Percentiles rank a stretch among this genome's conserved stretches.
Conservation (phyloP, 2,329 filamentous ascomycete genomes). For the Nectriaceae sp. region DNA sequence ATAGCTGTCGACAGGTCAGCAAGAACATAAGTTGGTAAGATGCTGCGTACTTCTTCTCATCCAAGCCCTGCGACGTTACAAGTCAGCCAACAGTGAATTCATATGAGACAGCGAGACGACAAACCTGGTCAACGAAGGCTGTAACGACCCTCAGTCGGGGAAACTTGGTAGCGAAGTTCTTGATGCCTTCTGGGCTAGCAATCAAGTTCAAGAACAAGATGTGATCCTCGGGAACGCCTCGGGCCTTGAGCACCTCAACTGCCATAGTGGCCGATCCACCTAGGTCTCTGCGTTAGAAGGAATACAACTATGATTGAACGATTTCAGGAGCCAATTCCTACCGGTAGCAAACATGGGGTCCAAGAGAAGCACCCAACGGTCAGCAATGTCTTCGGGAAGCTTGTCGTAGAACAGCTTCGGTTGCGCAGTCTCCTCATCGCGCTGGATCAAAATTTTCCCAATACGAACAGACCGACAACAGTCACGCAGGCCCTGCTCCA, state of each 20-base stretch:
- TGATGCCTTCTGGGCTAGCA: constrained; percentile 90
- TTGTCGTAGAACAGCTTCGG: constrained; percentile 98
- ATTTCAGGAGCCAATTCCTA: constrained; percentile 40
- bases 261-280: constrained; percentile 97
- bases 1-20: constrained; percentile 65
- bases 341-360: constrained; percentile 99
- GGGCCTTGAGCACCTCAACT: constrained; percentile 85
- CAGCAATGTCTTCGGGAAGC: constrained; percentile 87
- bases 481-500: constrained; percentile 95
- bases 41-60: constrained; percentile 84
- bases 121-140: constrained; percentile 84
- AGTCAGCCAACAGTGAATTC: constrained; percentile 19
- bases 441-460: constrained; percentile 96
- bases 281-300: constrained; percentile 35
- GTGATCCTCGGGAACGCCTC: constrained; percentile 90
- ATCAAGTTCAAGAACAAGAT: constrained; percentile 97
- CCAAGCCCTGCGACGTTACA: constrained; percentile 62
- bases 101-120: constrained; percentile 17
- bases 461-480: constrained; percentile 98
- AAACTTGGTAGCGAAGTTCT: constrained; percentile 85
- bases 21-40: constrained; percentile 11
- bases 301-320: not conserved
- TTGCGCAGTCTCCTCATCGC: constrained; percentile 90
- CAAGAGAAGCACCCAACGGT: constrained; percentile 88
- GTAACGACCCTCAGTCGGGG: constrained; percentile 90